Base-by-base conservation (phyloP, 805 yeast species). In the Myxozyma vanderwaltii region DNA sequence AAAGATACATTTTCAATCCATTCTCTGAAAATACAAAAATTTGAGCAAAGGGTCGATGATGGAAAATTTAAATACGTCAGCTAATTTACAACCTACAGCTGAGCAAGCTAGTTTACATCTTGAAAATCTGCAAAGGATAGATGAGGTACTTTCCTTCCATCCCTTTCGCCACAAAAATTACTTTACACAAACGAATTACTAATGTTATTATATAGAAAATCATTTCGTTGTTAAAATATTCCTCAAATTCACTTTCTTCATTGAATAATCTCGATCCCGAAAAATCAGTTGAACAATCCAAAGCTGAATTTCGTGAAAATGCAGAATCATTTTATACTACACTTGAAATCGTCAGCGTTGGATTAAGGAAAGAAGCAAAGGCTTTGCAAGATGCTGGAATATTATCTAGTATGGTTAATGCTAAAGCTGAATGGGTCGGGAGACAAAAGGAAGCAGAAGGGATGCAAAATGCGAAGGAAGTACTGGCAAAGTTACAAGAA, bases 351-450 rank as follows among this genome's bases (percentile, higher is more conserved):
- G 60, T 51, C 15, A 40, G 60, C 7, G 45, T 53, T 3, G 60
- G 58, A n/a, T 26, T 59, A n/a, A 39, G 65, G 12, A 26, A 38
- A 36, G 59, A 61, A 38, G 57, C 56, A 7, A 54, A 54, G 46
- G 64, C 64, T 24, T 17, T 59, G 23, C 63, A 53, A 39, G 60
- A 61, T 38, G 59, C 64, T 12, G 45, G 54, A 13, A 43, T 61
- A 21, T 26, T 61, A 46, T 39, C 59, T 8, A 26, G 39, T 4
- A 35, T 48, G n/a, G 58, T 61, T 6, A 61, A 43, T 49, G 49
- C 65, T 6, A 59, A 59, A 26, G 63, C 63, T 21, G 65, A 61
- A 36, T 58, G 56, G 62, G 61, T 61, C 24, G 62, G 62, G 4
- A 7, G 51, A 17, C 54, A 29, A 17, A 59, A 61, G 15, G 65